These are phyloP conservation scores for Phoma sp. DNA, from an alignment of 2,329 filamentous ascomycete genomes.

Conservation along the genomic window DNA sequence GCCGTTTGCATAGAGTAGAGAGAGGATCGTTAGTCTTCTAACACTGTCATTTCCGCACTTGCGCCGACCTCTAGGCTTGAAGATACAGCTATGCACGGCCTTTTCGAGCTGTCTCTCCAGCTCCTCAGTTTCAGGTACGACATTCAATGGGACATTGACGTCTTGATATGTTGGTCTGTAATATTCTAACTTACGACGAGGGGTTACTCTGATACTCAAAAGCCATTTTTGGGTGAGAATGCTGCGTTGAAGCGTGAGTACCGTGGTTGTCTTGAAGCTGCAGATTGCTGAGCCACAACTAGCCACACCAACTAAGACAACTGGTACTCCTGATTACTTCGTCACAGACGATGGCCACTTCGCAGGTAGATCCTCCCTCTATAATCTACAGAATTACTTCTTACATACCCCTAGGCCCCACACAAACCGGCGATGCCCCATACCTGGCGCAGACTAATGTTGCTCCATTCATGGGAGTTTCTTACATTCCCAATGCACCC, in stretches of 20 bases:
- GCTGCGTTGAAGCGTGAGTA: slow-evolving; percentile 30
- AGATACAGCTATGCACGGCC: slow-evolving; percentile 28
- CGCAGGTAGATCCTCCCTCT: slow-evolving; percentile 23
- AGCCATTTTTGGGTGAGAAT: slow-evolving; percentile 23
- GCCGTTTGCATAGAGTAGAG: not conserved
- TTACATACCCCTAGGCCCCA: slow-evolving; percentile 59
- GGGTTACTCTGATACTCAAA: slow-evolving; percentile 21
- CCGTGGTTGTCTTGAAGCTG: slow-evolving; percentile 1
- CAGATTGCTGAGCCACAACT: slow-evolving; percentile 13
- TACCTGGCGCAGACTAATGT: slow-evolving; percentile 75
- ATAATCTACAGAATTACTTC: not conserved
- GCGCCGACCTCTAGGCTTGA: not conserved
- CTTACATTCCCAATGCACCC: slow-evolving; percentile 72
- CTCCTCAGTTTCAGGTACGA: slow-evolving; percentile 32
- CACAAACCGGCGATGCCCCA: slow-evolving; percentile 70
- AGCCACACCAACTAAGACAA: slow-evolving; percentile 32
- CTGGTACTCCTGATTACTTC: slow-evolving; percentile 41
- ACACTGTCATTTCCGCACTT: slow-evolving; percentile 10
- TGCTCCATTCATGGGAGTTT: slow-evolving; percentile 64
- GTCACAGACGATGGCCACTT: slow-evolving; percentile 41
- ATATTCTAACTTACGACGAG: not conserved
- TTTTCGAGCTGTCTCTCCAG: slow-evolving; percentile 34
- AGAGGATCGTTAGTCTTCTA: not conserved
- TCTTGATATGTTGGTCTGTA: not conserved
- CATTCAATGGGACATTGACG: not conserved